Percentiles rank a stretch among this genome's conserved stretches.
phyloP scores from a whole-genome alignment of 1,139 yeast genomes.

The Sugiyamaella japonica region DNA sequence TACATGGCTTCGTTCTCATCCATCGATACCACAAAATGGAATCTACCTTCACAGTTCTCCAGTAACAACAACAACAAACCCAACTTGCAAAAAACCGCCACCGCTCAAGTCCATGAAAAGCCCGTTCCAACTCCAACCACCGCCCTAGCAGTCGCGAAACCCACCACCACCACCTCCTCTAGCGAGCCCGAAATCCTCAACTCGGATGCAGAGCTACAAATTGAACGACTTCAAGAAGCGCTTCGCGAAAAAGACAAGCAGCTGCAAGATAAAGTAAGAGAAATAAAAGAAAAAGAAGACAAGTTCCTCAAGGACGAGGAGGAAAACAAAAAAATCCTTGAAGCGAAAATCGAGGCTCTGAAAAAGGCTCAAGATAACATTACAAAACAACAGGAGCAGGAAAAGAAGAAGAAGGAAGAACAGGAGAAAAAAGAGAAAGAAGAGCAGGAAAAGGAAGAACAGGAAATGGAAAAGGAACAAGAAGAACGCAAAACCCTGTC shows the following conservation, averaged over 20 bases:
- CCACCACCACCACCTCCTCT: not conserved
- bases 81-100: not conserved
- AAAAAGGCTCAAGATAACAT: slow-evolving; percentile 13
- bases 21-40: slow-evolving; percentile 1
- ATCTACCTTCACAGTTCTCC: not conserved
- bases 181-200: no score
- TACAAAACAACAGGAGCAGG: slow-evolving; percentile 14
- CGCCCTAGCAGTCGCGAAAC: no score
- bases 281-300: slow-evolving; percentile 12
- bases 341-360: slow-evolving; percentile 6
- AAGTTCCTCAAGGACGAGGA: not conserved
- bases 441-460: slow-evolving; percentile 18
- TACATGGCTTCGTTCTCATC: slow-evolving; percentile 12
- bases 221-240: slow-evolving; percentile 6
- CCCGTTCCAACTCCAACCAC: slow-evolving; percentile 2
- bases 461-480: slow-evolving; percentile 18
- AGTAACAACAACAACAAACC: not conserved
- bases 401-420: slow-evolving; percentile 16
- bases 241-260: not conserved
- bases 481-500: slow-evolving; percentile 10
- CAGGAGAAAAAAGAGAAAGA: slow-evolving; percentile 16
- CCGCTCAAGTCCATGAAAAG: not conserved
- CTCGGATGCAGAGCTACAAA: slow-evolving; percentile 5
- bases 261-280: slow-evolving; percentile 2
- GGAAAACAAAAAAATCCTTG: slow-evolving; percentile 9